Percentiles rank a stretch among this genome's conserved stretches.
Evolutionary conservation across 176 grass and related monocot genomes (phyloP).

Genomic region (Juncus effusus): DNA sequence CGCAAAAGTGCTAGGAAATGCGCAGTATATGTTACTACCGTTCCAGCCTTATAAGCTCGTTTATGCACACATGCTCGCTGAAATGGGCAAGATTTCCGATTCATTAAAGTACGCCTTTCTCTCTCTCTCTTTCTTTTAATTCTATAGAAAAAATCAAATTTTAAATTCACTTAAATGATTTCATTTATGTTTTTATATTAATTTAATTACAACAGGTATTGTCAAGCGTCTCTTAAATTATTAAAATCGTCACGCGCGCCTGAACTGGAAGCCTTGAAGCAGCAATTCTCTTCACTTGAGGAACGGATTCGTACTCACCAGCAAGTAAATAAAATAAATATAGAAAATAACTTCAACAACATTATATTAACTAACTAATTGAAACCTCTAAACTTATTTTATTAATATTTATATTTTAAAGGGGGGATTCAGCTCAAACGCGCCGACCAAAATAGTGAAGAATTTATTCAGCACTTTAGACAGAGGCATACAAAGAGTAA

Average conservation of each 20-base stretch:
- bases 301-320: slow-evolving; percentile 86
- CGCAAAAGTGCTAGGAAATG: slow-evolving; percentile 93
- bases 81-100: slow-evolving; percentile 83
- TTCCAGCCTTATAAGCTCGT: slow-evolving; percentile 97
- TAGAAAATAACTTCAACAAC: neutral
- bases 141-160: neutral
- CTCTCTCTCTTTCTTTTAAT: slow-evolving; percentile 12
- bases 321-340: slow-evolving; percentile 50
- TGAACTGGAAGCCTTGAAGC: slow-evolving; percentile 88
- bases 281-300: slow-evolving; percentile 73
- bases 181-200: slow-evolving; percentile 16
- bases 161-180: no score
- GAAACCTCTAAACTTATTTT: slow-evolving; percentile 11
- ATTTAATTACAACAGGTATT: slow-evolving; percentile 63
- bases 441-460: slow-evolving; percentile 73
- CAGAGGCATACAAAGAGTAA: slow-evolving; percentile 85
- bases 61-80: slow-evolving; percentile 94
- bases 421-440: slow-evolving; percentile 90
- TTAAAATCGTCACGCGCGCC: slow-evolving; percentile 81
- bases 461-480: slow-evolving; percentile 87
- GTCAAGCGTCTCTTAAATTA: slow-evolving; percentile 85
- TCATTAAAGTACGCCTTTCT: slow-evolving; percentile 58
- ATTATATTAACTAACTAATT: slow-evolving; percentile 7
- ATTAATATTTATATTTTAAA: slow-evolving; percentile 25
- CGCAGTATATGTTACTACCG: slow-evolving; percentile 81